These are phyloP conservation scores for Leishmania turanica DNA, from an alignment of 208 protist species.

Conservation along the genomic window DNA sequence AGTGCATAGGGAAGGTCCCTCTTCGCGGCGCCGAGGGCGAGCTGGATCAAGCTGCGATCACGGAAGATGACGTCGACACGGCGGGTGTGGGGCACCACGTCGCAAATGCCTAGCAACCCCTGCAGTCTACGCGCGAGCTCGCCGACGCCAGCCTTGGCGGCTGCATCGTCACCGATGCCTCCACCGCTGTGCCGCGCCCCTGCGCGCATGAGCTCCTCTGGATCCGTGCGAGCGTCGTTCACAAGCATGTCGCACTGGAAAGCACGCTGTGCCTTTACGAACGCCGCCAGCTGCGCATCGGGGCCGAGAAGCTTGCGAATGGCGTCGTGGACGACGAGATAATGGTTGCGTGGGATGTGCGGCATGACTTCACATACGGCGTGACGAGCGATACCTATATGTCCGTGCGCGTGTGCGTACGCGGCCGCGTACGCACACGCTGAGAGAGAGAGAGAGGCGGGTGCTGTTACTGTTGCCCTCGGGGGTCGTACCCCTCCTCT, in stretches of 20 bases:
- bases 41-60: conserved; percentile 59
- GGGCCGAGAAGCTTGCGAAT: conserved; percentile 54
- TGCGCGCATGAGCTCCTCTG: not conserved
- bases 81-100: conserved; percentile 45
- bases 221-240: conserved; percentile 58
- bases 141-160: conserved; percentile 25
- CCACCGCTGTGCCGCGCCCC: not conserved
- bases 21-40: conserved; percentile 70
- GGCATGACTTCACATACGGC: conserved; percentile 5
- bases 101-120: conserved; percentile 56
- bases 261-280: conserved; percentile 59
- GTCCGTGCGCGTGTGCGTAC: not conserved
- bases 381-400: not conserved
- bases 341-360: conserved; percentile 68
- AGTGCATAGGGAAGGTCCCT: conserved; percentile 22
- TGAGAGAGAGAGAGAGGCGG: not conserved
- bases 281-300: conserved; percentile 63
- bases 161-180: not conserved
- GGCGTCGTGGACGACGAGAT: conserved; percentile 81
- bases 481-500: not conserved
- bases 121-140: conserved; percentile 65
- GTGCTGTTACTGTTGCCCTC: not conserved
- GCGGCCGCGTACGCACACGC: not conserved
- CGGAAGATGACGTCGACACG: conserved; percentile 76
- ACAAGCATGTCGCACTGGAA: conserved; percentile 92